These are phyloP conservation scores for Plasmodium gonderi DNA, from an alignment of 169 alveolate genomes.

Conservation along the genomic window DNA sequence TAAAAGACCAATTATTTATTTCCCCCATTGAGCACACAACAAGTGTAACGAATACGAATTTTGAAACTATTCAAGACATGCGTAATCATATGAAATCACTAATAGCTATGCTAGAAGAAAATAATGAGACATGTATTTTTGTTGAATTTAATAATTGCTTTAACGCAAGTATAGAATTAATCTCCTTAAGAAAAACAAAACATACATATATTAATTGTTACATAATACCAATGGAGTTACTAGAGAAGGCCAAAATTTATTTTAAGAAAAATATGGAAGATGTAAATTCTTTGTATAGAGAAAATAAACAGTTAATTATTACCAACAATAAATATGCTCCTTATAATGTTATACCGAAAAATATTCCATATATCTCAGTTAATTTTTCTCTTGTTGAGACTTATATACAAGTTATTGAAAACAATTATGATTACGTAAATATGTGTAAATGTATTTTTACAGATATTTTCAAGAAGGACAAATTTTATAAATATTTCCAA, in stretches of 20 bases:
- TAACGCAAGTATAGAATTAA: slow-evolving; percentile 55
- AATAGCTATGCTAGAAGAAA: slow-evolving; percentile 71
- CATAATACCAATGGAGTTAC: slow-evolving; percentile 59
- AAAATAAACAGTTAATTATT: slow-evolving; percentile 73
- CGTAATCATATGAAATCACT: slow-evolving; percentile 74
- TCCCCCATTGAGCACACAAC: slow-evolving; percentile 74
- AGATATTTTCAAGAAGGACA: slow-evolving; percentile 66
- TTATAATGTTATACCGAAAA: slow-evolving; percentile 68
- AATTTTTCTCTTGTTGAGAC: slow-evolving; percentile 73
- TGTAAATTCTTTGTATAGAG: slow-evolving; percentile 73
- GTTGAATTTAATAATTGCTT: slow-evolving; percentile 74
- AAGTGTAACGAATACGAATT: slow-evolving; percentile 65
- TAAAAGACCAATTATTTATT: slow-evolving; percentile 64
- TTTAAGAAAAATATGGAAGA: slow-evolving; percentile 74
- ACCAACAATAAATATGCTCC: slow-evolving; percentile 75
- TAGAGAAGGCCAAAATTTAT: slow-evolving; percentile 69
- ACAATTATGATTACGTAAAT: slow-evolving; percentile 72
- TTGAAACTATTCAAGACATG: slow-evolving; percentile 66
- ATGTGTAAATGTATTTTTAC: slow-evolving; percentile 75
- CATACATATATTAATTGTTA: slow-evolving; percentile 74
- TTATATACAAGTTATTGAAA: slow-evolving; percentile 74
- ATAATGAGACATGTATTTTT: slow-evolving; percentile 67
- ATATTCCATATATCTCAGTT: slow-evolving; percentile 70
- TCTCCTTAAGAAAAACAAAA: slow-evolving; percentile 70
- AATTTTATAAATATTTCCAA: slow-evolving; percentile 64